Evolutionary conservation across 768 basidiomycete species (phyloP).

Genomic region (Boletus vinaceobasis): DNA sequence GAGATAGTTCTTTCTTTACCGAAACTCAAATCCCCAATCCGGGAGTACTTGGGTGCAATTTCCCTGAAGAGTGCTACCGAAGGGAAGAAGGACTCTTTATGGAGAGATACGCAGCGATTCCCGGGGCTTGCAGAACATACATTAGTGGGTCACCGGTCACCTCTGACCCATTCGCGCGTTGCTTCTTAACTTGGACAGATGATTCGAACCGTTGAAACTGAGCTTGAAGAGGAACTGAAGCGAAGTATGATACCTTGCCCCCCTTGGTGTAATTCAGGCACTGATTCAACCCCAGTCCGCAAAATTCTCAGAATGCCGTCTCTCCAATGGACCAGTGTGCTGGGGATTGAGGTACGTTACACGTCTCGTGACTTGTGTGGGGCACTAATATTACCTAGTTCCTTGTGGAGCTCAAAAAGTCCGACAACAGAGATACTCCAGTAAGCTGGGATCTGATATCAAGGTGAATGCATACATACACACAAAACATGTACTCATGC

Average conservation of each 20-base stretch:
- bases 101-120: conserved; percentile 54
- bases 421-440: conserved; percentile 44
- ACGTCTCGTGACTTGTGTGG: background rate
- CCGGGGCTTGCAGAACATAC: conserved; percentile 55
- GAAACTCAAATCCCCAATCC: conserved; percentile 51
- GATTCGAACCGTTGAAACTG: conserved; percentile 62
- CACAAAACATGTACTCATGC: background rate
- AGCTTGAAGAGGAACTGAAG: conserved; percentile 72
- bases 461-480: conserved; percentile 38
- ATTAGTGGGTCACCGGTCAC: conserved; percentile 49
- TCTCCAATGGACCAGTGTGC: conserved; percentile 62
- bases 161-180: background rate
- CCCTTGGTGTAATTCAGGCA: background rate
- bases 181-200: conserved; percentile 40
- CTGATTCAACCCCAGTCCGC: conserved; percentile 47
- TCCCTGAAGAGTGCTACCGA: conserved; percentile 59
- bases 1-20: conserved; percentile 70
- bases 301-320: conserved; percentile 70
- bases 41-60: conserved; percentile 52
- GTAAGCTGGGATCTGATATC: conserved; percentile 63
- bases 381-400: conserved; percentile 43
- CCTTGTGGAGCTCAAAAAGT: conserved; percentile 73
- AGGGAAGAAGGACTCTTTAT: conserved; percentile 68
- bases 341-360: conserved; percentile 64
- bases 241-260: conserved; percentile 41